phyloP scores from a whole-genome alignment of 768 basidiomycete genomes.

The Imleria badia region DNA sequence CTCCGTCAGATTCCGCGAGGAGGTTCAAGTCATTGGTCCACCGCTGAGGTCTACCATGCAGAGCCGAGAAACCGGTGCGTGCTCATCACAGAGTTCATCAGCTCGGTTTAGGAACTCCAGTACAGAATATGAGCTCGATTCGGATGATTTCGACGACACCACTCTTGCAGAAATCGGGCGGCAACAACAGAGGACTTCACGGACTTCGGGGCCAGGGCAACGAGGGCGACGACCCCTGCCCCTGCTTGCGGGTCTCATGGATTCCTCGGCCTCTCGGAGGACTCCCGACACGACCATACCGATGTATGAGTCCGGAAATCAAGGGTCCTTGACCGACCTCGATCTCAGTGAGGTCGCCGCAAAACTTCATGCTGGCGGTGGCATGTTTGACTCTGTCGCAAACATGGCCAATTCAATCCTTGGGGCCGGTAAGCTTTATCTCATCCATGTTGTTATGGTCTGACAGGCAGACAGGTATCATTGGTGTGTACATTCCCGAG shows the following conservation, averaged over 20 bases:
- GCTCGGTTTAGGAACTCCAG: slow-evolving; percentile 7
- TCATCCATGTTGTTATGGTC: slow-evolving; percentile 10
- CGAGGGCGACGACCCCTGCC: slow-evolving; percentile 63
- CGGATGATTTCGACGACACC: slow-evolving; percentile 73
- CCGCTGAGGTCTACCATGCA: slow-evolving; percentile 68
- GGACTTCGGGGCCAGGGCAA: slow-evolving; percentile 32
- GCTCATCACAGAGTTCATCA: slow-evolving; percentile 16
- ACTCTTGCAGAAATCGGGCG: slow-evolving; percentile 31
- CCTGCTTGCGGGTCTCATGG: slow-evolving; percentile 76
- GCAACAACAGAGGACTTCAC: slow-evolving; percentile 23
- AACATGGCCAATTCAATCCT: slow-evolving; percentile 98
- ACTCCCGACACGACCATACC: slow-evolving; percentile 58
- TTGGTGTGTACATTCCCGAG: slow-evolving; percentile 46
- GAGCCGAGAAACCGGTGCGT: slow-evolving; percentile 82
- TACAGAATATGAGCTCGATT: slow-evolving; percentile 80
- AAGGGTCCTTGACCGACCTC: slow-evolving; percentile 24
- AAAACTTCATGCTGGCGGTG: slow-evolving; percentile 67
- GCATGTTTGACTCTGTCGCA: slow-evolving; percentile 75
- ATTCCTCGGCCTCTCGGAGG: slow-evolving; percentile 55
- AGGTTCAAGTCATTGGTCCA: slow-evolving; percentile 66
- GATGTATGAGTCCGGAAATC: slow-evolving; percentile 37
- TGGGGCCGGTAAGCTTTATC: slow-evolving; percentile 68
- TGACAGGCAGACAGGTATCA: slow-evolving; percentile 53
- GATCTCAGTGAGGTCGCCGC: slow-evolving; percentile 73
- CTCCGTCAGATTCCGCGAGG: slow-evolving; percentile 64